These are phyloP conservation scores for Pythium oligandrum DNA, from an alignment of 352 stramenopile genomes.

Conservation along the genomic window DNA sequence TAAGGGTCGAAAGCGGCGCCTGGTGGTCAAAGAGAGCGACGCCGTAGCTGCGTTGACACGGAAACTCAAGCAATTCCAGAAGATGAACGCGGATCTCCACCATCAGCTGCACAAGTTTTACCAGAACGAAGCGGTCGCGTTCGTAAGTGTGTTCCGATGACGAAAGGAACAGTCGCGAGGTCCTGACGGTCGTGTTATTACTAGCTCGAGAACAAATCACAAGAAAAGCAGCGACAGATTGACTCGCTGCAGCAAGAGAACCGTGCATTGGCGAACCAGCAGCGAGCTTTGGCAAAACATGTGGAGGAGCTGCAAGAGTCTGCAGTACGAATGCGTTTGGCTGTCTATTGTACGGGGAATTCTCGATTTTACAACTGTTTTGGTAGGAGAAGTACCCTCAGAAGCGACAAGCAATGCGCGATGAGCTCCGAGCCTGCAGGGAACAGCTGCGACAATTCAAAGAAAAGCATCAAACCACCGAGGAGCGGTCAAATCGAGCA, in stretches of 20 bases:
- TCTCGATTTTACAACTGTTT: not conserved
- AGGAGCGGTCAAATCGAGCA: constrained; percentile 39
- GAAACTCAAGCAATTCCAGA: constrained; percentile 40
- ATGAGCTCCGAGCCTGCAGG: constrained; percentile 63
- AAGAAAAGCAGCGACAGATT: constrained; percentile 60
- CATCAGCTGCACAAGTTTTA: constrained; percentile 45
- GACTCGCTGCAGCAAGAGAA: constrained; percentile 62
- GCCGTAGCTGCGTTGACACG: constrained; percentile 23
- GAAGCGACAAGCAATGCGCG: constrained; percentile 40
- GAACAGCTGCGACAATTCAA: constrained; percentile 57
- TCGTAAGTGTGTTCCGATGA: constrained; percentile 18
- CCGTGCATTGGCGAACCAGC: constrained; percentile 43
- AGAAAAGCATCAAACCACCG: constrained; percentile 36
- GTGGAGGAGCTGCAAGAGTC: constrained; percentile 59
- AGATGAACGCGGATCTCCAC: constrained; percentile 37
- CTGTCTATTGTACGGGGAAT: not conserved
- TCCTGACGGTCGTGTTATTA: constrained; percentile 1
- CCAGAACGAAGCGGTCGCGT: constrained; percentile 38
- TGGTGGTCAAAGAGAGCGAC: not conserved
- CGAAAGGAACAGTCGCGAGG: not conserved
- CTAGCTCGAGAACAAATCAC: constrained; percentile 60
- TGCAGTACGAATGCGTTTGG: constrained; percentile 22
- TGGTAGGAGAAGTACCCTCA: constrained; percentile 41
- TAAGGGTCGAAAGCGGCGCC: no score
- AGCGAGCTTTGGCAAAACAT: constrained; percentile 43